Conservation (phyloP, 106 monocot species). For the Platanthera zijinensis region DNA sequence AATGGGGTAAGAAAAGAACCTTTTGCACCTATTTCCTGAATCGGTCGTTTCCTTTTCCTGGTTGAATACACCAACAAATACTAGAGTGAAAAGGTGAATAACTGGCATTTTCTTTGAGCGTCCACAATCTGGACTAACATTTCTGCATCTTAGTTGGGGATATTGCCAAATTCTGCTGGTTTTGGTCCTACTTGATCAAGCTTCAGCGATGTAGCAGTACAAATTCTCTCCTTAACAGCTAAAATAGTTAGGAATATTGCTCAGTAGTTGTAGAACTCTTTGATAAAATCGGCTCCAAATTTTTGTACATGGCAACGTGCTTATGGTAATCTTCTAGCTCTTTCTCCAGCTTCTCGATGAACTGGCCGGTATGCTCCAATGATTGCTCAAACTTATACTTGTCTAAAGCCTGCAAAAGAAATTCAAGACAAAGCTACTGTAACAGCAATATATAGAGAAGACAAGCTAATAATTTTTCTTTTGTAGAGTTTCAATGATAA, state of each 20-base stretch:
- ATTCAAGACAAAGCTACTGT: background rate
- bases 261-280: background rate
- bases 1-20: background rate
- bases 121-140: background rate
- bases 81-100: background rate
- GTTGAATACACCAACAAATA: background rate
- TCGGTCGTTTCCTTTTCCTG: background rate
- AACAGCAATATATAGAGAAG: background rate
- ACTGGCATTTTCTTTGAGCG: background rate
- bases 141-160: background rate
- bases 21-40: background rate
- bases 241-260: background rate
- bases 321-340: conserved; percentile 78
- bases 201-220: background rate
- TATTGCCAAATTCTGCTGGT: background rate
- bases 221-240: conserved; percentile 57
- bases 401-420: conserved; percentile 59
- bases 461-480: background rate
- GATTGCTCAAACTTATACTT: conserved; percentile 87
- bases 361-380: conserved; percentile 77
- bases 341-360: conserved; percentile 68
- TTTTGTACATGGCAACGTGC: conserved; percentile 56
- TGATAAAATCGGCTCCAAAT: conserved; percentile 4
- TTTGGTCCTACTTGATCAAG: background rate
- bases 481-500: background rate